Percentiles rank a stretch among this genome's conserved stretches.
phyloP scores from a whole-genome alignment of 495 filamentous ascomycete genomes.

The Penicillium simplicissimum region DNA sequence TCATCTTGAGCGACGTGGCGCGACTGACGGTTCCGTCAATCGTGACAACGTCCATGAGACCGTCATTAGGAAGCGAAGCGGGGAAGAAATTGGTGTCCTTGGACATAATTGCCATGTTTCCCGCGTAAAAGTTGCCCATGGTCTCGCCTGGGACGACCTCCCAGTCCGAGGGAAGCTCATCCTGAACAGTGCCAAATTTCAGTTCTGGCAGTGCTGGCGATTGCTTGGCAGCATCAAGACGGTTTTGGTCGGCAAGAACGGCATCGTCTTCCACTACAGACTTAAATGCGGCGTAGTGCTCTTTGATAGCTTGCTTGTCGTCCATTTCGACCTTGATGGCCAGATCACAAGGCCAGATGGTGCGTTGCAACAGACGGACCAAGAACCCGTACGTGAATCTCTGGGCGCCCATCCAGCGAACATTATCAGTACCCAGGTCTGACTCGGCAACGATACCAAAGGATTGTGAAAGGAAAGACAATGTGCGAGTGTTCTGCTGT shows the following conservation, averaged over 20 bases:
- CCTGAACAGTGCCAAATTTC: conserved; percentile 74
- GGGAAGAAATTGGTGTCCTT: conserved; percentile 87
- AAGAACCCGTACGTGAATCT: conserved; percentile 86
- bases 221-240: conserved; percentile 27
- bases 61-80: conserved; percentile 79
- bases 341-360: conserved; percentile 84
- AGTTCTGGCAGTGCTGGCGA: conserved; percentile 66
- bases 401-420: conserved; percentile 86
- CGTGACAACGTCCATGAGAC: conserved; percentile 79
- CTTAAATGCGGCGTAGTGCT: conserved; percentile 63
- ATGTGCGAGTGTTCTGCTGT: conserved; percentile 66
- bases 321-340: conserved; percentile 77
- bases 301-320: conserved; percentile 73
- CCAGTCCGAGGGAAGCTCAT: conserved; percentile 76
- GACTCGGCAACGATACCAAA: conserved; percentile 87
- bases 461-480: conserved; percentile 91
- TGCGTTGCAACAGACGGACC: conserved; percentile 66
- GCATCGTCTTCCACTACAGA: conserved; percentile 28
- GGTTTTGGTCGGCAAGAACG: conserved; percentile 17
- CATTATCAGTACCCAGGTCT: conserved; percentile 84
- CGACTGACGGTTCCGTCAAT: conserved; percentile 74
- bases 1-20: conserved; percentile 59
- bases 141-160: conserved; percentile 67
- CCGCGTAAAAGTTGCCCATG: conserved; percentile 90
- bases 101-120: conserved; percentile 94